A percentile compares a stretch with the other conserved stretches of the same genome.
phyloP scores from a whole-genome alignment of 148 eudicot species.

The Dianthus caryophyllus region DNA sequence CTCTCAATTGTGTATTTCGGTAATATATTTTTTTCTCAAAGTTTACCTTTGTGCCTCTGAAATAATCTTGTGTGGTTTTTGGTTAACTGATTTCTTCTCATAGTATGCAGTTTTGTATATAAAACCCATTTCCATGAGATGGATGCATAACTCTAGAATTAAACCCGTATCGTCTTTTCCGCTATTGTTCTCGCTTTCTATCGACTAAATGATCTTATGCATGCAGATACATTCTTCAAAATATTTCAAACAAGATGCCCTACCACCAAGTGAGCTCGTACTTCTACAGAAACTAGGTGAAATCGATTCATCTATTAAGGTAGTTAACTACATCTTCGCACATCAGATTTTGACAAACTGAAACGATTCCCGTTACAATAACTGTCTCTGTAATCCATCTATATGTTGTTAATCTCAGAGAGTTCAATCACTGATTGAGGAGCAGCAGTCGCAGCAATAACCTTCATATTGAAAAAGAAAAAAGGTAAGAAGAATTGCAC shows the following conservation, averaged over 20 bases:
- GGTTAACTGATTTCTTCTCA: not conserved
- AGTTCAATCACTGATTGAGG: slow-evolving; percentile 50
- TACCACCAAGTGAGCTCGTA: slow-evolving; percentile 42
- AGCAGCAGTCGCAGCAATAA: slow-evolving; percentile 37
- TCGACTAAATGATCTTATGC: not conserved
- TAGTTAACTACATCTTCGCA: slow-evolving; percentile 23
- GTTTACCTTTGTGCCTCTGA: not conserved
- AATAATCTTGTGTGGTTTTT: not conserved
- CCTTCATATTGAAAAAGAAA: slow-evolving; percentile 5
- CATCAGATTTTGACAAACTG: not conserved
- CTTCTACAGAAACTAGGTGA: slow-evolving; percentile 76
- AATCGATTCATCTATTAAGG: slow-evolving; percentile 77
- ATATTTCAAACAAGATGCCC: slow-evolving; percentile 36
- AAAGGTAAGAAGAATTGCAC: slow-evolving; percentile 27
- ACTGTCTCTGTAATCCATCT: not conserved
- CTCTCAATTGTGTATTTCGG: not conserved
- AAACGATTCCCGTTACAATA: not conserved
- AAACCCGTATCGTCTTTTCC: not conserved
- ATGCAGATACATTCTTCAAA: slow-evolving; percentile 61
- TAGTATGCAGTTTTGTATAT: not conserved
- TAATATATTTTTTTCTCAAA: not conserved
- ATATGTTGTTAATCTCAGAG: slow-evolving; percentile 45
- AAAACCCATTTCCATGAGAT: not conserved
- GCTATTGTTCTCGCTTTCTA: not conserved
- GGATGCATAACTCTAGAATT: not conserved